phyloP scores from a whole-genome alignment of 164 flowering plant species.

The Pachysandra terminalis region DNA sequence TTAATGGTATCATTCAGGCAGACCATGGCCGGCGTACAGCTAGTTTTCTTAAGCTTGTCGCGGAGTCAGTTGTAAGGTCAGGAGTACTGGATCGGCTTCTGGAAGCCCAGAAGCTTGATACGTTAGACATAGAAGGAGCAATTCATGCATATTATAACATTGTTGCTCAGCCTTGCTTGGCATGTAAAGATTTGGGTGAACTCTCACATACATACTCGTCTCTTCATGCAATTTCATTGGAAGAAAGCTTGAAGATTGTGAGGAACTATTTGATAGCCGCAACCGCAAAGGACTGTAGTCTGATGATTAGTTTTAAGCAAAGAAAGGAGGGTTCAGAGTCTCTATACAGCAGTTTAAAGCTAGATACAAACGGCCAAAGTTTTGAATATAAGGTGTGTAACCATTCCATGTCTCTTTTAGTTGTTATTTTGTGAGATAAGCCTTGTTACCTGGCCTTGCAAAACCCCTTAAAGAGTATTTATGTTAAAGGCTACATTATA shows the following conservation, averaged over 20 bases:
- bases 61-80: slow-evolving; percentile 55
- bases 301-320: slow-evolving; percentile 78
- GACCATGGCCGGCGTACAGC: slow-evolving; percentile 48
- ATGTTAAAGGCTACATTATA: too few species aligned
- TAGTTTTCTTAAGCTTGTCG: slow-evolving; percentile 56
- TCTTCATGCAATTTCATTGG: slow-evolving; percentile 61
- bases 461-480: neutral
- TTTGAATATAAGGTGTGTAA: slow-evolving; percentile 82
- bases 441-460: neutral
- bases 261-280: slow-evolving; percentile 84
- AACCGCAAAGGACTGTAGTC: slow-evolving; percentile 91
- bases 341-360: slow-evolving; percentile 27
- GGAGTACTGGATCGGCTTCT: slow-evolving; percentile 63
- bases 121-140: slow-evolving; percentile 87
- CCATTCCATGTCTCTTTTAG: neutral
- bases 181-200: slow-evolving; percentile 39
- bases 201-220: slow-evolving; percentile 27
- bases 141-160: slow-evolving; percentile 89
- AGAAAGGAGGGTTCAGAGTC: slow-evolving; percentile 30
- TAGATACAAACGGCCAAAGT: slow-evolving; percentile 57
- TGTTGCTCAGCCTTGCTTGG: slow-evolving; percentile 67
- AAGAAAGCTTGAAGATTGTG: slow-evolving; percentile 74
- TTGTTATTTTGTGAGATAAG: neutral
- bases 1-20: slow-evolving; percentile 46
- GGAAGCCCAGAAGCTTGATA: slow-evolving; percentile 76